Base-by-base conservation (phyloP, 2,329 filamentous ascomycete species). In the Colletotrichum sp. region DNA sequence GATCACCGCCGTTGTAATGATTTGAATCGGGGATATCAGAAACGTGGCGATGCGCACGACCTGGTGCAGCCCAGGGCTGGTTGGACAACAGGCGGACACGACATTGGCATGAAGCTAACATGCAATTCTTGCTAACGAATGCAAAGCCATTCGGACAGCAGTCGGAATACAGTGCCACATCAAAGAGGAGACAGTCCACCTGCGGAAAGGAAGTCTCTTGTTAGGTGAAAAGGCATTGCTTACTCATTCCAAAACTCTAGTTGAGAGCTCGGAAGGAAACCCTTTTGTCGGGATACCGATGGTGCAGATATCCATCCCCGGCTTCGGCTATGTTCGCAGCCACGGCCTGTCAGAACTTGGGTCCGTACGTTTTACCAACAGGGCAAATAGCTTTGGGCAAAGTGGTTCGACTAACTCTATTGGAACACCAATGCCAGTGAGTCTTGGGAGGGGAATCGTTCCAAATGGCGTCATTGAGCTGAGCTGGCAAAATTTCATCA, bases 311-410 rank as follows among this genome's bases (percentile, higher is more conserved):
- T 60, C 59, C 72, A 57, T 30, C 1, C 44, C 52, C 66, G 52
- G 48, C 44, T n/a, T 22, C 59, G 48, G 67, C 27, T 52, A 39
- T 16, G 28, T 28, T 52, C 25, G 52, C 13, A 66, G 72, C 30
- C 52, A 36, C 61, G 61, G 60, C 34, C 68, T 68, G 72, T 28
- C 52, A 36, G 16, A 6, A 44, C 19, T 22, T 28, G 19, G 44
- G 19, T 28, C 36, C 44, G 44, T 52, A 52, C 6, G 44, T 52
- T 52, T 22, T 4, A 52, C 44, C n/a, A 13, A 22, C 13, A 6
- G 19, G n/a, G 11, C 44, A 52, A 52, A 52, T 11, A 12, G 7
- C 1, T 22, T 52, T 3, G 11, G 11, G 3, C 44, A n/a, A 22
- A 12, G 13, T 52, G 3, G 0, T 22, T 52, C 4, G 11, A 52